Base-by-base conservation (phyloP, 345 rosid genomes). In the Lepidium africanum region DNA sequence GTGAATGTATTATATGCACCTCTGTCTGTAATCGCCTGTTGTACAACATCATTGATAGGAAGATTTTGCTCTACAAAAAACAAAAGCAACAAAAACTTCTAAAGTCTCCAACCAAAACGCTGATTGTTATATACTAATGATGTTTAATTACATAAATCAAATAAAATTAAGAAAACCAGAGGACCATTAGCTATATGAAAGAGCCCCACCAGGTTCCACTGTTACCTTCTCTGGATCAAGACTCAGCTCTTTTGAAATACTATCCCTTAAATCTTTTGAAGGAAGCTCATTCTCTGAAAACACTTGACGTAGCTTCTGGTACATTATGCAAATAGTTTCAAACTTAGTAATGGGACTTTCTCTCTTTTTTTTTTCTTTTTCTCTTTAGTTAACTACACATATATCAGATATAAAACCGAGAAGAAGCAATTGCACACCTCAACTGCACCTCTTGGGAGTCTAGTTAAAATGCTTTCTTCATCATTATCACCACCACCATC, bases 221-320 rank as follows among this genome's bases (percentile, higher is more conserved):
- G 7, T 60, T 81, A 91, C 99, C 96, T 87, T 94, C 65, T 84
- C 97, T 52, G 83, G 83, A 5, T 85, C 84, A 78, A 91, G 90
- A 75, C 81, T 89, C 85, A 91, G 77, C 69, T 94, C 96, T 62
- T 84, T 80, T 45, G 97, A 84, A 70, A 94, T 96, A 42, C 80
- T 79, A 62, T 84, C 96, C 80, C 78, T 86, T 72, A 83, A 78
- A 56, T 79, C 71, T 79, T 86, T 89, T 35, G 96, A 82, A 39
- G 97, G 99, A 82, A 94, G 99, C 73, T 91, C 97, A 81, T 89
- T 84, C 83, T 89, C 87, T 17, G 85, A 84, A 83, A 94, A 94
- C 51, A 81, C 99, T 76, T 81, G 82, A 38, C 99, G 96, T 41
- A 94, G 96, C 82, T 77, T 94, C 99, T 94, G 87, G 17, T 47